phyloP scores from a whole-genome alignment of 202 grass and related monocot species.

The Zoysia matrella region DNA sequence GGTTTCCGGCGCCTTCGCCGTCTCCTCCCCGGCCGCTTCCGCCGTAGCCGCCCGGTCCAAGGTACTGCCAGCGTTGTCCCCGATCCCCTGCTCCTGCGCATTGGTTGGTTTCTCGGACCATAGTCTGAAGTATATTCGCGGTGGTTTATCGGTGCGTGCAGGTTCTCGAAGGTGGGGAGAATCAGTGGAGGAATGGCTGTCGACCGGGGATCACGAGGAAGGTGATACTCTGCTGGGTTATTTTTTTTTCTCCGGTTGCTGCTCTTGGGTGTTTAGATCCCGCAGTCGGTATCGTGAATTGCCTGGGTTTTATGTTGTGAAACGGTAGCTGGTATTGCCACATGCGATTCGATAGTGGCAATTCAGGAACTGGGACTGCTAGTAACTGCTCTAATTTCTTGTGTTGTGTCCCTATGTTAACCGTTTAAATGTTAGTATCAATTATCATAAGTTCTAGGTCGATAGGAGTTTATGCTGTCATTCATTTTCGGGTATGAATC shows the following conservation, averaged over 20 bases:
- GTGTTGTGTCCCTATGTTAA: not conserved
- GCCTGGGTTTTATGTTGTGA: not conserved
- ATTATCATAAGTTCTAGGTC: too few relatives aligned
- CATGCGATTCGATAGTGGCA: not conserved
- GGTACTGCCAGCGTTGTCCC: not conserved
- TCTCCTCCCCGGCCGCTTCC: conserved; percentile 40
- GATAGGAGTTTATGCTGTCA: not conserved
- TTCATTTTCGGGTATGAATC: not conserved
- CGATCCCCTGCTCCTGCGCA: not conserved
- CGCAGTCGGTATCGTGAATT: not conserved
- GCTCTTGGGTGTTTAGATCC: not conserved
- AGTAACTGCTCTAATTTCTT: not conserved
- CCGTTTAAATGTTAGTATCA: not conserved
- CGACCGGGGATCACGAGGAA: conserved; percentile 54
- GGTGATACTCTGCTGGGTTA: conserved; percentile 4
- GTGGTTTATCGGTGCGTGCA: conserved; percentile 5
- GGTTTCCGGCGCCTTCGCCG: conserved; percentile 22
- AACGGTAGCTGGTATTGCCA: not conserved
- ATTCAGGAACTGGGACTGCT: not conserved
- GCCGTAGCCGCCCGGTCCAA: conserved; percentile 41
- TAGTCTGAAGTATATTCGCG: not conserved
- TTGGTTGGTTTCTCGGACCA: not conserved
- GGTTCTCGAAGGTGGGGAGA: conserved; percentile 33
- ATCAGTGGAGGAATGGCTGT: conserved; percentile 12
- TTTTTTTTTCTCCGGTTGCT: not conserved